Conservation (phyloP, 2,329 filamentous ascomycete species). For the Colletotrichum shisoi region DNA sequence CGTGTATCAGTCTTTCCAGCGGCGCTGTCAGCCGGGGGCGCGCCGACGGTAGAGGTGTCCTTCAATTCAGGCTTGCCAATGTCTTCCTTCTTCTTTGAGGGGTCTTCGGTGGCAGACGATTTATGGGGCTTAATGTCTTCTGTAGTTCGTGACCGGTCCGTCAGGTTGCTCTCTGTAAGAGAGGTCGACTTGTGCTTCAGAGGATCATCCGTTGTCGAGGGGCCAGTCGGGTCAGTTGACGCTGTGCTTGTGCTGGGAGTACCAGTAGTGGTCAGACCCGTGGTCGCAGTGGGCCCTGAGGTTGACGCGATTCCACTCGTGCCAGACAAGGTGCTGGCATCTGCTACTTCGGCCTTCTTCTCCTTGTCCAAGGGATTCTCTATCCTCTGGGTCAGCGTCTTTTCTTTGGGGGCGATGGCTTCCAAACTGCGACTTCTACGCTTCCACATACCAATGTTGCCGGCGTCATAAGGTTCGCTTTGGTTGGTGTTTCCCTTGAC, state of each 20-base stretch:
- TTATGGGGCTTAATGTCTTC: neutral
- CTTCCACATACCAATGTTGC: constrained; percentile 68
- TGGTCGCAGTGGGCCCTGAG: neutral
- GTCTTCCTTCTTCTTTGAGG: constrained; percentile 10
- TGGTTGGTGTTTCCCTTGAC: constrained; percentile 70
- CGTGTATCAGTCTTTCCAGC: constrained; percentile 53
- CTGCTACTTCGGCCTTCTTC: constrained; percentile 23
- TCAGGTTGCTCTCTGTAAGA: constrained; percentile 1
- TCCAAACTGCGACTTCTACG: neutral
- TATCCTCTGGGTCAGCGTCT: constrained; percentile 1
- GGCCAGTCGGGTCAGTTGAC: neutral
- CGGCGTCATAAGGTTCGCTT: constrained; percentile 79
- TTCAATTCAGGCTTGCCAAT: constrained; percentile 42
- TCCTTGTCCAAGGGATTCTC: constrained; percentile 22
- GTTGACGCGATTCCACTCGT: neutral
- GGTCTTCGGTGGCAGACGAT: neutral
- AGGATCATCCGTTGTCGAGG: neutral
- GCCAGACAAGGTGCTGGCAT: neutral
- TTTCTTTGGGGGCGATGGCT: neutral
- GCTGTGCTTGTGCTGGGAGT: constrained; percentile 11
- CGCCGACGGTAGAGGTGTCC: constrained; percentile 40
- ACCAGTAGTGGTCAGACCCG: neutral
- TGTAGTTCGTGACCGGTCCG: constrained; percentile 4
- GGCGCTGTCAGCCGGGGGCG: constrained; percentile 41
- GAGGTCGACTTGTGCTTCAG: neutral